Evolutionary conservation across 169 alveolate species (phyloP), one percentile per base, ranked within the genome.

Genomic region (Theileria annulata): DNA sequence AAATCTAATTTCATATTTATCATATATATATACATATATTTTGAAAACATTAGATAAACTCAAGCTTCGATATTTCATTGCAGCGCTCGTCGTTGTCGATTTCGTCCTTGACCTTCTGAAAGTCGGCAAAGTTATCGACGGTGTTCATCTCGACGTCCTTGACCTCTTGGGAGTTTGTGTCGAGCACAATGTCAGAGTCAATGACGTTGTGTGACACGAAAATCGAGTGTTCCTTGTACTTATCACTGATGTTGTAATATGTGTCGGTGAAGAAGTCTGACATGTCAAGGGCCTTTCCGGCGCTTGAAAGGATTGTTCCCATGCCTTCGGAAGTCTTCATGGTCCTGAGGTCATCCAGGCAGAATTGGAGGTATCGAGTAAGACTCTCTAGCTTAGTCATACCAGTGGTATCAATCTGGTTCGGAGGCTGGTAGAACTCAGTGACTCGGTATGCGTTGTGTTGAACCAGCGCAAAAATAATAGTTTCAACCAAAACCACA

Each of bases 211-310:
- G 28, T 71, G 58, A 68, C 0, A 68, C 30, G 59, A 84, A 47
- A 19, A 84, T 19, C 27, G 76, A 54, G 79, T 84, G 90, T 62
- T 84, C 64, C 28, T 75, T 71, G 48, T 84, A 84, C 75, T 77
- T 76, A 13, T 77, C 87, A 58, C 87, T 77, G 67, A 51, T 64
- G 75, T 70, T 84, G 82, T 84, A 73, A 68, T 77, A 84, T 1
- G 73, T 64, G 51, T 84, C 90, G 42, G 51, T 67, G 66, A 77
- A 60, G 35, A 84, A 69, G 79, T 84, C 90, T 3, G 76, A 49
- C 75, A 84, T 67, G 84, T 84, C 69, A 48, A 84, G 79, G 23
- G 90, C 86, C 63, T 42, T 64, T 33, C 59, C 21, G 19, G 87
- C 86, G 42, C 67, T 84, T 49, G 37, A 23, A 0, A 76, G 6